Base-by-base conservation (phyloP, 805 yeast genomes). In the Starmera amethionina region DNA sequence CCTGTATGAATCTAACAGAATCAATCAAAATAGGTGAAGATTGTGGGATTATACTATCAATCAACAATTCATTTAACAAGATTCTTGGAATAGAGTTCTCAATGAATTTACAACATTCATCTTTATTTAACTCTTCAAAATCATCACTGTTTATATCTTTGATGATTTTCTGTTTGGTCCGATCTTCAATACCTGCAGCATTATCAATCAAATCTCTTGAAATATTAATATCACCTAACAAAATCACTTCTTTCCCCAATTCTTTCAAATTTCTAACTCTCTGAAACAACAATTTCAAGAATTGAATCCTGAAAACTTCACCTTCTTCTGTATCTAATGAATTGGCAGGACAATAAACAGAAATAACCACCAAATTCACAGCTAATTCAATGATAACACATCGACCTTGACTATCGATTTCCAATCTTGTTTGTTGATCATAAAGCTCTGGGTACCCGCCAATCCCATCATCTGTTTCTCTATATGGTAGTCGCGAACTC, bases 321-420 rank as follows among this genome's bases (percentile, higher is more conserved):
- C 78, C 95, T 27, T 76, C 81, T 22, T 74, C 82, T 0, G 87
- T 75, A 1, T 71, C 74, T 58, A 68, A 67, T 0, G 97, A 85
- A 55, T 87, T 86, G 1, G 97, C 97, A 0, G 97, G 97, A 55
- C 97, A 90, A 54, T 90, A 90, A 5, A 81, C 69, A 0, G 79
- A 67, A 35, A 84, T 72, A 0, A 84, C 57, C 4, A 84, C 84
- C 1, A 77, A 52, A 40, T 77, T 72, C 45, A 67, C 70, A 1
- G 79, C 74, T 19, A 89, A 54, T 52, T 93, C 97, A 0, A 89
- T 60, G 5, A 85, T 70, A 2, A 88, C 70, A 43, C 85, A 75
- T 35, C 98, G 65, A 2, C 97, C 97, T 56, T 93, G 93, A n/a
- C 72, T 54, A 54, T 90, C 98, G 1, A 93, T 49, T 6, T 63